phyloP scores from a whole-genome alignment of 2,329 filamentous ascomycete genomes.

The Chaetomium sp. region DNA sequence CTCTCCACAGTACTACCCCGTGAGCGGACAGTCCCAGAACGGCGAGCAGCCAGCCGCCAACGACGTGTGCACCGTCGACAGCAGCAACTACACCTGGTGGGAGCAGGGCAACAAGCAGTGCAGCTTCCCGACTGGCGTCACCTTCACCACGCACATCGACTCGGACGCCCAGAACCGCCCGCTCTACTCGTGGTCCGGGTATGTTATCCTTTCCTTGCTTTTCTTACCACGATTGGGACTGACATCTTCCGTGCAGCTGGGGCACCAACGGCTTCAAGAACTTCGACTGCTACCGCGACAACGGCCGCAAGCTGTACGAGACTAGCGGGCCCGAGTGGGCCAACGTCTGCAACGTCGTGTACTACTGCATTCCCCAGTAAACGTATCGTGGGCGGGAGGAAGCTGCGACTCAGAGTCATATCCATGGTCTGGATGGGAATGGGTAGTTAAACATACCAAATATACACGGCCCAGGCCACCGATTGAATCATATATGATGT shows the following conservation, averaged over 20 bases:
- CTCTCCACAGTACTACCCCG: conserved; percentile 10
- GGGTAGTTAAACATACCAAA: neutral
- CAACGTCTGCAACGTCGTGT: neutral
- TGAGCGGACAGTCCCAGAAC: conserved; percentile 14
- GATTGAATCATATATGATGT: no score
- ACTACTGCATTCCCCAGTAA: conserved; percentile 21
- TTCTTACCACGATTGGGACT: neutral
- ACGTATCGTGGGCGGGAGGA: neutral
- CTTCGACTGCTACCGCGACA: conserved; percentile 20
- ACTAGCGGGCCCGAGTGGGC: conserved; percentile 14
- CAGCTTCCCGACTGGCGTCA: conserved; percentile 14
- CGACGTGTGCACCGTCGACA: conserved; percentile 12
- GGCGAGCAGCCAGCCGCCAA: neutral
- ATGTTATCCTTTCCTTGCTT: neutral
- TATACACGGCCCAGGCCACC: neutral
- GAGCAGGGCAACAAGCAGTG: conserved; percentile 13
- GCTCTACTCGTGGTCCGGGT: conserved; percentile 21
- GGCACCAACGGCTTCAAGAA: conserved; percentile 21
- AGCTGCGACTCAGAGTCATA: neutral
- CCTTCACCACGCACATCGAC: conserved; percentile 13
- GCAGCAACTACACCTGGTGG: conserved; percentile 20
- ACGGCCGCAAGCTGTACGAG: conserved; percentile 10
- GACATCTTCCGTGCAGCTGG: conserved; percentile 1
- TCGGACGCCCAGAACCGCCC: conserved; percentile 14
- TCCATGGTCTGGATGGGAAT: neutral